These are phyloP conservation scores for Hyphopichia wangnamkhiaoensis DNA, from an alignment of 1,139 yeast genomes.

Conservation along the genomic window DNA sequence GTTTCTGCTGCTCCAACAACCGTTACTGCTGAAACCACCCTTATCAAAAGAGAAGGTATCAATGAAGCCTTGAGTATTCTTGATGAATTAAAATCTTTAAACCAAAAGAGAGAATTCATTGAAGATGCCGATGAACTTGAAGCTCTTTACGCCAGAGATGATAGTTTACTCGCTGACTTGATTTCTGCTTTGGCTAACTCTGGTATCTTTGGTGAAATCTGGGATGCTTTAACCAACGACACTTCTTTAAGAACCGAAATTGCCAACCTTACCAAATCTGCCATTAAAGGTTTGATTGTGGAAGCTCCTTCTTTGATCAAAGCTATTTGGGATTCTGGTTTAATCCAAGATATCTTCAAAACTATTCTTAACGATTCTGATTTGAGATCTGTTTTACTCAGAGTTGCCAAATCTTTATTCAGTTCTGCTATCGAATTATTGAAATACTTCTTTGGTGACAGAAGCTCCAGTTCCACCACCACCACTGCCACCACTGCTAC, in stretches of 20 bases:
- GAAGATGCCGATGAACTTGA: slow-evolving; percentile 28
- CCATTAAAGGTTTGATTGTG: slow-evolving; percentile 37
- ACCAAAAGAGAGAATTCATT: slow-evolving; percentile 36
- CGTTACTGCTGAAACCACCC: slow-evolving; percentile 19
- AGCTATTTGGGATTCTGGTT: slow-evolving; percentile 49
- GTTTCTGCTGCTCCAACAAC: slow-evolving; percentile 44
- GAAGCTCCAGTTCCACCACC: slow-evolving; percentile 17
- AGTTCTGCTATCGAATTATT: slow-evolving; percentile 33
- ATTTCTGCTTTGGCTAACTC: slow-evolving; percentile 40
- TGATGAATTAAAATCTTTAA: slow-evolving; percentile 32
- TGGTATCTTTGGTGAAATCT: slow-evolving; percentile 41
- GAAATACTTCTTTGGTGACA: slow-evolving; percentile 15
- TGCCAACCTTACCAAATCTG: slow-evolving; percentile 29
- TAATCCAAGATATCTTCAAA: slow-evolving; percentile 35
- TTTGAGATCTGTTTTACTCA: slow-evolving; percentile 37
- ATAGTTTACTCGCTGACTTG: slow-evolving; percentile 37
- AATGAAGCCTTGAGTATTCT: slow-evolving; percentile 36
- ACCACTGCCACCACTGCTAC: slow-evolving; percentile 20
- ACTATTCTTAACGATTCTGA: slow-evolving; percentile 34
- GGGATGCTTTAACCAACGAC: slow-evolving; percentile 38
- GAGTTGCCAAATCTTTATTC: slow-evolving; percentile 37
- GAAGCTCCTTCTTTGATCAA: slow-evolving; percentile 46
- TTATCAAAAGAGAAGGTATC: slow-evolving; percentile 41
- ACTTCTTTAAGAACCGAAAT: slow-evolving; percentile 28
- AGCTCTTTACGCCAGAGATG: slow-evolving; percentile 41